Conservation (phyloP, 768 basidiomycete species). For the Boletus bicolor region DNA sequence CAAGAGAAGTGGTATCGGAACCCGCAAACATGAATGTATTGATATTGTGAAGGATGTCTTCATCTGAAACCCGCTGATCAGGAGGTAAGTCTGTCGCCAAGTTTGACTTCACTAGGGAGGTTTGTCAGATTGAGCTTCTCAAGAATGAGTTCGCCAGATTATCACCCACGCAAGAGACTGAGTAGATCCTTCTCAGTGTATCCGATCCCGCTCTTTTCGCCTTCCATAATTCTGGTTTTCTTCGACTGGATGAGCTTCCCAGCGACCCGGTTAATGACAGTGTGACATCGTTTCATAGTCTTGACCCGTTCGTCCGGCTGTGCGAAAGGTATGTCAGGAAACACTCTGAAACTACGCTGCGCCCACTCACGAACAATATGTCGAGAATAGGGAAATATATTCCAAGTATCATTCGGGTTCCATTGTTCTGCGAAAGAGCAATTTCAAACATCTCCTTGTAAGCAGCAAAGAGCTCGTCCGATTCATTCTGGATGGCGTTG, state of each 20-base stretch:
- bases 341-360: not conserved
- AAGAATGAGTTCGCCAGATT: not conserved
- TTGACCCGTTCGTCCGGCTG: slow-evolving; percentile 54
- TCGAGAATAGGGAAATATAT: slow-evolving; percentile 59
- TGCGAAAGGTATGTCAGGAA: slow-evolving; percentile 1
- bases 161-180: slow-evolving; percentile 64
- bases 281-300: slow-evolving; percentile 54
- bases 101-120: slow-evolving; percentile 74
- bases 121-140: slow-evolving; percentile 6
- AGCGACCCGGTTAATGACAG: slow-evolving; percentile 66
- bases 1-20: slow-evolving; percentile 81
- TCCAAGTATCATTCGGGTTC: slow-evolving; percentile 44
- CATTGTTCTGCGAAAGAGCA: slow-evolving; percentile 40
- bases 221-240: slow-evolving; percentile 67
- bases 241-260: slow-evolving; percentile 76
- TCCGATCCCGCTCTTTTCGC: slow-evolving; percentile 46
- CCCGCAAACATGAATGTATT: slow-evolving; percentile 91
- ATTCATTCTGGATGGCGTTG: slow-evolving; percentile 74
- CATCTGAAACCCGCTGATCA: slow-evolving; percentile 78
- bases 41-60: slow-evolving; percentile 81
- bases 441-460: slow-evolving; percentile 85
- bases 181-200: slow-evolving; percentile 73
- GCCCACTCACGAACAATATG: slow-evolving; percentile 50
- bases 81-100: slow-evolving; percentile 62
- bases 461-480: slow-evolving; percentile 73